Evolutionary conservation across 805 yeast genomes (phyloP), one percentile per base, ranked within the genome.

Genomic region (Scheffersomyces stipitis): DNA sequence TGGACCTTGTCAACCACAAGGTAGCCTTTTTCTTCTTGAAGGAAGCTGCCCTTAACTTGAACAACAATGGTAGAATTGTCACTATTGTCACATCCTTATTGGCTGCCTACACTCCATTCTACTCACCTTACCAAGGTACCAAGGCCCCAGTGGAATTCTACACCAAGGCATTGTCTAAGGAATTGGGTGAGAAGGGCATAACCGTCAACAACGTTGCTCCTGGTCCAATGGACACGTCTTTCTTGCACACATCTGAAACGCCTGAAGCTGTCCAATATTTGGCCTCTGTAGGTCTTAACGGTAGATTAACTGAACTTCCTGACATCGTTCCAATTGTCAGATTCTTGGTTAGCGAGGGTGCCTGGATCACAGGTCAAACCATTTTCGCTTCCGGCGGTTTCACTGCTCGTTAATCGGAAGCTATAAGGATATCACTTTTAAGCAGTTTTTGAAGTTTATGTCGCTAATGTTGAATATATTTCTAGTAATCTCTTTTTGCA

Each of bases 281-380:
- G 64, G 80, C 79, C 60, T 60, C 77, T n/a, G 69, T 61, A 42
- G 74, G 74, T 12, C 44, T 72, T 34, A 64, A 64, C 27, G 62
- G 68, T 31, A 67, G 82, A 60, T 66, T 81, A 42, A 81, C 86
- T 15, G 69, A 78, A 48, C 64, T 73, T 37, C 61, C 61, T 29
- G 87, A 81, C 49, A 80, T 81, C 52, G 83, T 76, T 37, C 87
- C 87, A 43, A 75, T 79, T 36, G 55, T 81, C 40, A 60, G 73
- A 44, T 78, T 81, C 56, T 65, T 81, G 55, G 82, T 69, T 24
- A 73, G 81, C 34, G 83, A 79, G 44, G 86, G 86, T 40, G 69
- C 68, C 49, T 81, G 86, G 86, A 73, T 81, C 54, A 79, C 79
- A 32, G 87, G 87, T 34, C 88, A 81, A 60, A 80, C 83, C 45